A percentile compares a stretch with the other conserved stretches of the same genome.
These are phyloP conservation scores for Emmonsiellopsis sp. DNA, from an alignment of 2,329 filamentous ascomycete species.

Conservation along the genomic window DNA sequence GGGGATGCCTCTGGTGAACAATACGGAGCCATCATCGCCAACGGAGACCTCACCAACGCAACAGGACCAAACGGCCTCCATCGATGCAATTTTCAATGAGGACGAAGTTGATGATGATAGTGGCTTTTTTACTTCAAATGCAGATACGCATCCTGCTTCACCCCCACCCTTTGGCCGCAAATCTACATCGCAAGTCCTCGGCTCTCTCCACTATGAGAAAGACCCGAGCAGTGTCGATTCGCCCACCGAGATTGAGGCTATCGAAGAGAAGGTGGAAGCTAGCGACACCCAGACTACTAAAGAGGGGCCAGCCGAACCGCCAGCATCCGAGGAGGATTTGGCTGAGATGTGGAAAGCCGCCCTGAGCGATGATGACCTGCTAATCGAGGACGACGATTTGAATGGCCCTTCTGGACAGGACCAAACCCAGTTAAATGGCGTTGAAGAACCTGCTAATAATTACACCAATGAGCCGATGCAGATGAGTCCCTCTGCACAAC, in stretches of 20 bases:
- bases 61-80: constrained; percentile 15
- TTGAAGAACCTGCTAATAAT: constrained; percentile 7
- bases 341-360: constrained; percentile 77
- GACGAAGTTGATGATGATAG: constrained; percentile 28
- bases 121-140: constrained; percentile 23
- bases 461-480: background rate
- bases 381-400: constrained; percentile 66
- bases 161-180: constrained; percentile 50
- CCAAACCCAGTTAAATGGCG: constrained; percentile 36
- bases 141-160: constrained; percentile 6
- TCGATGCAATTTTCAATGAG: constrained; percentile 28
- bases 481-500: background rate
- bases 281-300: background rate
- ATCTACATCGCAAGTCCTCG: constrained; percentile 58
- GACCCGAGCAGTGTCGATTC: constrained; percentile 13
- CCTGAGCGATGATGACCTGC: constrained; percentile 61
- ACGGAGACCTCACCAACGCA: constrained; percentile 17
- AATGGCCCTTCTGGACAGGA: constrained; percentile 32
- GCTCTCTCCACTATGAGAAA: constrained; percentile 34
- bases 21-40: constrained; percentile 20
- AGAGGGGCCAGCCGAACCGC: constrained; percentile 6
- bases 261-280: background rate
- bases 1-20: constrained; percentile 53
- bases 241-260: constrained; percentile 5
- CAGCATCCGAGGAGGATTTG: constrained; percentile 48